phyloP scores from a whole-genome alignment of 768 basidiomycete genomes.

The Pholiota molesta region DNA sequence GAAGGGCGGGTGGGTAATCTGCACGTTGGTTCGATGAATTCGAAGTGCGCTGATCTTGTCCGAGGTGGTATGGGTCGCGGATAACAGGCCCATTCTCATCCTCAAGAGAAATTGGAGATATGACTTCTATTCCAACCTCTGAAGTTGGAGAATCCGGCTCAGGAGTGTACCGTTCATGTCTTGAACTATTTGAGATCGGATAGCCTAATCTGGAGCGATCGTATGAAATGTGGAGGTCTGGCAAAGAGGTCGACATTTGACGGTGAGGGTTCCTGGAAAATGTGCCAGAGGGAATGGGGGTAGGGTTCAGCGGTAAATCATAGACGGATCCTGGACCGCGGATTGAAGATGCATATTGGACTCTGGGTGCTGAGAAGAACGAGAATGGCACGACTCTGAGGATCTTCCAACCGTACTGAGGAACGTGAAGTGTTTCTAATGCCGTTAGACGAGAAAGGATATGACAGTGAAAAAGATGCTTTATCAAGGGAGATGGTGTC shows the following conservation, averaged over 20 bases:
- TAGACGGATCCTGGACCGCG: neutral
- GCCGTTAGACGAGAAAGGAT: constrained; percentile 21
- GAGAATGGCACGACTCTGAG: constrained; percentile 14
- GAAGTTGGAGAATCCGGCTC: neutral
- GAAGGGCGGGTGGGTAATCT: neutral
- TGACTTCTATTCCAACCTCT: constrained; percentile 3
- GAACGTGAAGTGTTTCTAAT: constrained; percentile 14
- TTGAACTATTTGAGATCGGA: neutral
- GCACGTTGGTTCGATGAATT: neutral
- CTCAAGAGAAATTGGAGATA: neutral
- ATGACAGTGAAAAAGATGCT: constrained; percentile 24
- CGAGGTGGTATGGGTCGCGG: neutral
- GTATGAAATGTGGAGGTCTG: constrained; percentile 6
- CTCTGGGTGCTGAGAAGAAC: constrained; percentile 26
- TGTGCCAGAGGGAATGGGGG: neutral
- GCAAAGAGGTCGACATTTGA: constrained; percentile 7
- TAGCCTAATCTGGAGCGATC: no score
- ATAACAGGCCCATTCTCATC: neutral
- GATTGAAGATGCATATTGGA: constrained; percentile 2
- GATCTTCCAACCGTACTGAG: neutral
- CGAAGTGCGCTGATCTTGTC: neutral
- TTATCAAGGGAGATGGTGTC: constrained; percentile 17
- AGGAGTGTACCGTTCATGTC: neutral
- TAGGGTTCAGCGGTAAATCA: neutral
- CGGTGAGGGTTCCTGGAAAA: constrained; percentile 1